These are phyloP conservation scores for Tolypocladium pustulatum DNA, from an alignment of 2,329 filamentous ascomycete species.

Conservation along the genomic window DNA sequence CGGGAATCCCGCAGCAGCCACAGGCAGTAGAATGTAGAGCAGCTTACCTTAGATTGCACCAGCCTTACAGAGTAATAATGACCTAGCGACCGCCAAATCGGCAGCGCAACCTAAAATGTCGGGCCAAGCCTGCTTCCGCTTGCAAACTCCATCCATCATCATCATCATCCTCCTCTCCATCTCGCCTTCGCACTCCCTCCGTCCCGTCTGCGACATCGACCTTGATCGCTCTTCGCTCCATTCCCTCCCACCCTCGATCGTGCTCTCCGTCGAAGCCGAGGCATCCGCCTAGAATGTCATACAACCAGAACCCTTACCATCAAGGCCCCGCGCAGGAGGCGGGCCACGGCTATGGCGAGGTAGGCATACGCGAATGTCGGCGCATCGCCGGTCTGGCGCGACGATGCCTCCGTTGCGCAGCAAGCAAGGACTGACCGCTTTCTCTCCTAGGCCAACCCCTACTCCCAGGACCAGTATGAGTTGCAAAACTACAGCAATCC, in stretches of 20 bases:
- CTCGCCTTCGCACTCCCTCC: not conserved
- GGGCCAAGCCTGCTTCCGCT: not conserved
- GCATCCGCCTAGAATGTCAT: conserved; percentile 10
- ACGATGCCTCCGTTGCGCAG: not conserved
- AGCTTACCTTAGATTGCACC: too few relatives aligned
- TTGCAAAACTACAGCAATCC: conserved; percentile 39
- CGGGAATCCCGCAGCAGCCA: not conserved
- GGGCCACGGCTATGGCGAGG: conserved; percentile 9
- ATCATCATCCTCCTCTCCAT: not conserved
- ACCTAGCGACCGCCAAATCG: not conserved
- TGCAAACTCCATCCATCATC: not conserved
- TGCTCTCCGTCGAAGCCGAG: not conserved
- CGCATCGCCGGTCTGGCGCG: not conserved
- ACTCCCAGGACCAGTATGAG: conserved; percentile 28
- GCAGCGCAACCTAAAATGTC: not conserved
- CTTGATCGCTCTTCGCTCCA: not conserved
- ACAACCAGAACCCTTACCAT: conserved; percentile 12
- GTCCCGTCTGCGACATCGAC: not conserved
- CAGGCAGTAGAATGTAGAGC: too few relatives aligned
- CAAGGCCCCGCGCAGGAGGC: conserved; percentile 10
- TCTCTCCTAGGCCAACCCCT: conserved; percentile 6
- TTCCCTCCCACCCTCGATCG: not conserved
- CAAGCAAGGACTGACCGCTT: not conserved
- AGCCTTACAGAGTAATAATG: too few relatives aligned
- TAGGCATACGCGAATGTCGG: conserved; percentile 1